Base-by-base conservation (phyloP, 2,329 filamentous ascomycete species). In the Xylaria sp. region DNA sequence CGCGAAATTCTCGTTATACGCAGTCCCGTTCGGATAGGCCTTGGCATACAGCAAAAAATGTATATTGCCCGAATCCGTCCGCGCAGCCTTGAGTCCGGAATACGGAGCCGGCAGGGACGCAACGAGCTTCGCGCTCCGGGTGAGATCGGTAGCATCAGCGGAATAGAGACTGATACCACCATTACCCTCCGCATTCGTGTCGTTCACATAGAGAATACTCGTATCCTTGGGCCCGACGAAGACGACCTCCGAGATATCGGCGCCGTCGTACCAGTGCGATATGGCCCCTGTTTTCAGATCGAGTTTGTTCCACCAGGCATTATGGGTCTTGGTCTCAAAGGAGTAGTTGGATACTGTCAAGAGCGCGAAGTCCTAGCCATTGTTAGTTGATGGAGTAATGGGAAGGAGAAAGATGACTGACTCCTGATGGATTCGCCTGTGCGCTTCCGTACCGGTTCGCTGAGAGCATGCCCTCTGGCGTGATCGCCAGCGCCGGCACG, bases 261-360 rank as follows among this genome's bases (percentile, higher is more conserved):
- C 75, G 59, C 81, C 78, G 30, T 79, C 75, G 5, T 81, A 80
- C 55, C 87, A 77, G 7, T 79, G 69, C 3, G 74, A 78, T 54
- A 80, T 80, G 49, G 83, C 76, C 8, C 83, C 81, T 3, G 75
- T 80, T 54, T 76, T 73, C 30, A 84, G 73, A 63, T 87, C 79
- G 56, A 88, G 72, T 42, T 85, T 64, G 75, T 80, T 78, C 84
- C 83, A 74, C 69, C 77, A 65, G 5, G 62, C 58, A 2, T 75
- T 74, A 42, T 78, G 77, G 37, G 75, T 71, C 63, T 85, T 81
- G 0, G 78, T 77, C 39, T 81, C 76, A 69, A 87, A 88, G 46
- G 79, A 83, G 70, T 88, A 88, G 8, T 82, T 82, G 1, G 80
- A 83, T 30, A 75, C 71, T 5, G 75, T 76, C 67, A 79, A 81